Conservation (phyloP, 305 asterid species). For the Ilex paraguariensis region DNA sequence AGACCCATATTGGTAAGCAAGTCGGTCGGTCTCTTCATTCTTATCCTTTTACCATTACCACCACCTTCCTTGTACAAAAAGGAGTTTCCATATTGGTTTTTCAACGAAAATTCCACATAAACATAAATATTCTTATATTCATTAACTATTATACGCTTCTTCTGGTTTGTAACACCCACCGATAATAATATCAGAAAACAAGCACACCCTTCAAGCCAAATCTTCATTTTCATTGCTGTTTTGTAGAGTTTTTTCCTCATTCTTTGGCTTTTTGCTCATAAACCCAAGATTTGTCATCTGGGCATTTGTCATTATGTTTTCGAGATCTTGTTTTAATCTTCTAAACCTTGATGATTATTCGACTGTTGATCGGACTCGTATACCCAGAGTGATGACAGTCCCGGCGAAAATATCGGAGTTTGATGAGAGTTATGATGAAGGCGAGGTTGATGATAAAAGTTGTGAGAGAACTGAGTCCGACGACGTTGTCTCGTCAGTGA, state of each 20-base stretch:
- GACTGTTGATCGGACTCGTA: conserved; percentile 49
- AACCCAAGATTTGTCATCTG: background rate
- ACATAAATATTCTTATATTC: background rate
- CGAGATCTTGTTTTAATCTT: conserved; percentile 81
- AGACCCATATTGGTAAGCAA: conserved; percentile 30
- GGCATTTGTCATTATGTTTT: conserved; percentile 40
- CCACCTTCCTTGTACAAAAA: conserved; percentile 8
- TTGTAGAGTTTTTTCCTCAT: background rate
- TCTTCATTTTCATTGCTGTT: too few relatives aligned
- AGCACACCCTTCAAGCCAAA: too few relatives aligned
- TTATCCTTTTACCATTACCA: conserved; percentile 33
- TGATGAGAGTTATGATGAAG: conserved; percentile 20
- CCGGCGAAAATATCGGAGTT: conserved; percentile 63
- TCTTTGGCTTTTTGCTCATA: background rate
- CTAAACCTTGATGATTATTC: conserved; percentile 65
- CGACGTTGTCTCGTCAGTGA: conserved; percentile 20
- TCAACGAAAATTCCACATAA: conserved; percentile 16
- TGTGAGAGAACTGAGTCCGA: conserved; percentile 22
- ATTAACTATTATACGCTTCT: conserved; percentile 23
- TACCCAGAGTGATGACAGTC: conserved; percentile 61
- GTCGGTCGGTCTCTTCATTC: conserved; percentile 32
- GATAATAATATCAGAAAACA: background rate
- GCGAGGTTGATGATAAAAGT: conserved; percentile 13
- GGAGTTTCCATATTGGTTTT: conserved; percentile 11
- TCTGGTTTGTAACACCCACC: conserved; percentile 29